Conservation (phyloP, 768 basidiomycete species). For the Lactarius tabidus region DNA sequence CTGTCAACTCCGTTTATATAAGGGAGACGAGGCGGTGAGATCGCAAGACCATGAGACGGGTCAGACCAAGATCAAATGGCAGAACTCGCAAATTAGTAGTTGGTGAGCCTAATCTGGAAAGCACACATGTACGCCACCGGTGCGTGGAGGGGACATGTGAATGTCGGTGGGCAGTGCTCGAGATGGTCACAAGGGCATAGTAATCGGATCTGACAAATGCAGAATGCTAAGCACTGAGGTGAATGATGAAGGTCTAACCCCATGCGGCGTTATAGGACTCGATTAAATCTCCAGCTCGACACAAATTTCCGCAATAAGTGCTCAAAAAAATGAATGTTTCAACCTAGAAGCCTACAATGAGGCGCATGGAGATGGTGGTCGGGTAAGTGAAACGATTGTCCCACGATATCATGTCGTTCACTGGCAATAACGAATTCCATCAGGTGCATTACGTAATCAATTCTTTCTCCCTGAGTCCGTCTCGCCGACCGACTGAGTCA, state of each 20-base stretch:
- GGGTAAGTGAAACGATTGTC: neutral
- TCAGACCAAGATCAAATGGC: neutral
- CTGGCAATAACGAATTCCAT: no score
- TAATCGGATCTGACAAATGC: neutral
- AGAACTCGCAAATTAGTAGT: neutral
- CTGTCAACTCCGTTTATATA: neutral
- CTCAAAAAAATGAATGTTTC: neutral
- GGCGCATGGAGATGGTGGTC: no score
- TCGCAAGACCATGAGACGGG: neutral
- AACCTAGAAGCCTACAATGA: neutral
- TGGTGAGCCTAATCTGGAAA: neutral
- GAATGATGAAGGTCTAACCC: neutral
- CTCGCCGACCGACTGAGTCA: no score
- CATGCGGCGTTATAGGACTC: neutral
- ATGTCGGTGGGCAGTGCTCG: neutral
- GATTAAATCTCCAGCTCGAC: neutral
- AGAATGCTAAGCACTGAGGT: neutral
- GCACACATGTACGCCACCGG: neutral
- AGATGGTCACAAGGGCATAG: neutral
- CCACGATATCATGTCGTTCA: no score
- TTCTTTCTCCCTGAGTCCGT: no score
- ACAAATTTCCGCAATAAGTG: neutral
- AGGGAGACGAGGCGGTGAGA: neutral
- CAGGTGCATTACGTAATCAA: no score
- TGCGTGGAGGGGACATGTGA: neutral